Evolutionary conservation across 345 rosid genomes (phyloP).

Genomic region (Rhodamnia argentea): DNA sequence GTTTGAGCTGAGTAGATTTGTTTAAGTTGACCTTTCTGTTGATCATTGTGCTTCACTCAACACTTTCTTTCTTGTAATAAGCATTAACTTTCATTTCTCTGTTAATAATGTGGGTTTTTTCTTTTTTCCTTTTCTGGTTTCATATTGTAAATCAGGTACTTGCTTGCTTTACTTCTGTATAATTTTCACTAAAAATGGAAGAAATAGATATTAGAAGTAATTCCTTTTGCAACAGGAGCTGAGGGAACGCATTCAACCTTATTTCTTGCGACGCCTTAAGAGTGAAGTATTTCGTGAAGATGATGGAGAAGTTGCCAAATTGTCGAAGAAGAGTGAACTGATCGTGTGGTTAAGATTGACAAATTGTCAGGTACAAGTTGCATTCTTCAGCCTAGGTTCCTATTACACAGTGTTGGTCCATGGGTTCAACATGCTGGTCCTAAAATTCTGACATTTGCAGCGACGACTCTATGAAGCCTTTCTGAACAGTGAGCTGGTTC

Average conservation of each 20-base stretch:
- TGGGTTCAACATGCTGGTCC: neutral
- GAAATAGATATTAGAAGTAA: neutral
- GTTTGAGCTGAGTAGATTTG: neutral
- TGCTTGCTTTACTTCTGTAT: neutral
- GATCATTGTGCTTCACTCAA: neutral
- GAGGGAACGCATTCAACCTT: conserved; percentile 86
- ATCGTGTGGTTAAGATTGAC: conserved; percentile 92
- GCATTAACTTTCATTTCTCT: neutral
- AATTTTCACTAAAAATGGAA: neutral
- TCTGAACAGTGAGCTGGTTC: conserved; percentile 79
- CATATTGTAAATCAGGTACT: neutral
- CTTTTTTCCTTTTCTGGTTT: neutral
- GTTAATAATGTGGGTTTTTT: neutral
- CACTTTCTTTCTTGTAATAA: neutral
- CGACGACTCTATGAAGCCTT: conserved; percentile 86
- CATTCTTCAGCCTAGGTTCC: neutral
- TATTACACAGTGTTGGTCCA: neutral
- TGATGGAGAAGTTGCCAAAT: conserved; percentile 37
- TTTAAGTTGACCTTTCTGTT: neutral
- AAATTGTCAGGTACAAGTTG: conserved; percentile 60
- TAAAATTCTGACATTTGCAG: conserved; percentile 24
- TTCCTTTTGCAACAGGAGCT: conserved; percentile 42
- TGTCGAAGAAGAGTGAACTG: conserved; percentile 84
- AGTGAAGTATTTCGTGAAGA: conserved; percentile 69
- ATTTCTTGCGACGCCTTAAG: conserved; percentile 86